Percentiles rank a stretch among this genome's conserved stretches.
These are phyloP conservation scores for Aspergillus brasiliensis DNA, from an alignment of 2,329 filamentous ascomycete species.

Conservation along the genomic window DNA sequence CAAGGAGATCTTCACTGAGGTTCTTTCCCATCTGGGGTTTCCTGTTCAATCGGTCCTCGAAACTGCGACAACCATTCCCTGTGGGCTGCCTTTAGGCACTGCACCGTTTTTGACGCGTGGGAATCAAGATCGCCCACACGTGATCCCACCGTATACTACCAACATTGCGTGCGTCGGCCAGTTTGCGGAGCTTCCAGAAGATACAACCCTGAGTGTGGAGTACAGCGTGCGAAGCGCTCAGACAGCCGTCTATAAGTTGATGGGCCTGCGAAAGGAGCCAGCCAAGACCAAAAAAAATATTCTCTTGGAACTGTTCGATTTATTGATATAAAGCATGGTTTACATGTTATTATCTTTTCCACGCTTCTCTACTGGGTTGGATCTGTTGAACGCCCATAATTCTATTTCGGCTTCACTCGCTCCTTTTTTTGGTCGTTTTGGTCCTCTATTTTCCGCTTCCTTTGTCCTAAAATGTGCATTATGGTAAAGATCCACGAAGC, in stretches of 20 bases:
- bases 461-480: too few relatives aligned
- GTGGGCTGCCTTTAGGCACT: constrained; percentile 44
- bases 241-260: constrained; percentile 35
- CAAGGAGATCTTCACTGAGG: constrained; percentile 40
- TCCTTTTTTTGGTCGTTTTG: too few relatives aligned
- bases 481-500: too few relatives aligned
- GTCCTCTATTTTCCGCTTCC: too few relatives aligned
- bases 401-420: too few relatives aligned
- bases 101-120: constrained; percentile 39
- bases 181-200: constrained; percentile 43
- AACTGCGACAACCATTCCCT: constrained; percentile 35
- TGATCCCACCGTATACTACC: constrained; percentile 37
- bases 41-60: constrained; percentile 30
- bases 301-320: neutral
- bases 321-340: neutral
- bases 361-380: too few relatives aligned
- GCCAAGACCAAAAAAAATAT: neutral
- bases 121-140: constrained; percentile 37
- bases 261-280: neutral
- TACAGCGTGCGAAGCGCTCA: constrained; percentile 40
- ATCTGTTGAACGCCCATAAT: too few relatives aligned
- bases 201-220: constrained; percentile 43
- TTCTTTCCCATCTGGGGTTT: constrained; percentile 40
- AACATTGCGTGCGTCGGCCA: constrained; percentile 46
- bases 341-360: too few relatives aligned